phyloP scores from a whole-genome alignment of 2,329 filamentous ascomycete genomes.

The Botrytis elliptica region DNA sequence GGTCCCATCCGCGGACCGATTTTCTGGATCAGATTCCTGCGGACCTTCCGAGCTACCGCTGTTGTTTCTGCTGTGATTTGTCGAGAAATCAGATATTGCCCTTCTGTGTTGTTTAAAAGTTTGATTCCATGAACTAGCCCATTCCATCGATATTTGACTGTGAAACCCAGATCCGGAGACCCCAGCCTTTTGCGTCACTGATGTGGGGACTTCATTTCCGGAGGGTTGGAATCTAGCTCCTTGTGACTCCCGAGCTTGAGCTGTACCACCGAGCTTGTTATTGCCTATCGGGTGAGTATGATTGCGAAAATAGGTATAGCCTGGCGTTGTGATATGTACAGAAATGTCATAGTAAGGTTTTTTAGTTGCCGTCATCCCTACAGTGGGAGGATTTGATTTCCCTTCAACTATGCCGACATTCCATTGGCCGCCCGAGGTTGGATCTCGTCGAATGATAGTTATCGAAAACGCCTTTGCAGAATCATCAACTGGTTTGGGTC shows the following conservation, averaged over 20 bases:
- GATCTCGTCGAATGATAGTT: conserved; percentile 70
- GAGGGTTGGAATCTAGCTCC: neutral
- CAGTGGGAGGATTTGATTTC: conserved; percentile 18
- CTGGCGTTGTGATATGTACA: conserved; percentile 37
- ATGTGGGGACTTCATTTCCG: conserved; percentile 14
- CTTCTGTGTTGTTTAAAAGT: conserved; percentile 33
- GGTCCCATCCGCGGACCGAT: conserved; percentile 18
- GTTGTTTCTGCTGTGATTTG: conserved; percentile 24
- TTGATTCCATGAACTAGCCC: conserved; percentile 34
- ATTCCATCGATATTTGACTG: conserved; percentile 56
- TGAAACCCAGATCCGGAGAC: conserved; percentile 42
- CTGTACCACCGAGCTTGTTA: conserved; percentile 16
- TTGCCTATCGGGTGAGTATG: conserved; percentile 13
- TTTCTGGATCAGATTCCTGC: conserved; percentile 15
- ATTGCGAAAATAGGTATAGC: conserved; percentile 37
- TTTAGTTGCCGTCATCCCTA: conserved; percentile 37
- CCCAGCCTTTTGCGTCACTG: conserved; percentile 13
- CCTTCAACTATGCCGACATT: conserved; percentile 66
- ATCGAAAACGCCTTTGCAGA: conserved; percentile 33
- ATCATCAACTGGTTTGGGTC: conserved; percentile 7
- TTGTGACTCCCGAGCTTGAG: neutral
- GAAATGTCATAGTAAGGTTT: conserved; percentile 41
- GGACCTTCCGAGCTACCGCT: conserved; percentile 24
- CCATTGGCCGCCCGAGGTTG: conserved; percentile 67
- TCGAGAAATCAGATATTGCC: conserved; percentile 32